These are phyloP conservation scores for Theobroma cacao DNA, from an alignment of 345 rosid genomes.

Conservation along the genomic window DNA sequence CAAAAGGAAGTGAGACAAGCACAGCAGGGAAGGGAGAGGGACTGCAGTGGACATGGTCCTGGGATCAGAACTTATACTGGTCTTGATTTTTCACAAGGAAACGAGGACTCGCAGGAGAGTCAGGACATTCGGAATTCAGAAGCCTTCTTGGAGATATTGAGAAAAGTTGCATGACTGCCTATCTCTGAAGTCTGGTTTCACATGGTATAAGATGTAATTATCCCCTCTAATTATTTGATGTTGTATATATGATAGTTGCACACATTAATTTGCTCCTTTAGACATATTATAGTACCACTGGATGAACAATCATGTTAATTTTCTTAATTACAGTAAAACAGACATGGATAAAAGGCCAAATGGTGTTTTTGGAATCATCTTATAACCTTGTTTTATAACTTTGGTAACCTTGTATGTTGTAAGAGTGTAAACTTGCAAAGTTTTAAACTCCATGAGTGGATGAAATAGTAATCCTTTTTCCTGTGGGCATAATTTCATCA, in stretches of 20 bases:
- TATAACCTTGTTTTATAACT: too few relatives aligned
- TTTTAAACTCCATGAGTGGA: too few relatives aligned
- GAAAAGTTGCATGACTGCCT: constrained; percentile 11
- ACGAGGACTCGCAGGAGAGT: constrained; percentile 44
- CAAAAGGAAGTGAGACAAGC: constrained; percentile 55
- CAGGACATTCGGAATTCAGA: constrained; percentile 30
- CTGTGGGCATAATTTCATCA: too few relatives aligned
- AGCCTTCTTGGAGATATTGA: constrained; percentile 31
- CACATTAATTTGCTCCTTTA: not conserved
- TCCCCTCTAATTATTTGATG: not conserved
- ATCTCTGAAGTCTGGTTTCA: not conserved
- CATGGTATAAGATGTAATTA: not conserved
- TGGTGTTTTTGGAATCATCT: too few relatives aligned
- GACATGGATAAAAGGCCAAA: too few relatives aligned
- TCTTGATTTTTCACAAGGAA: constrained; percentile 51
- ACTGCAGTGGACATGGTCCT: constrained; percentile 46
- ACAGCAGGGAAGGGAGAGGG: constrained; percentile 48
- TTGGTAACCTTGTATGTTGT: too few relatives aligned
- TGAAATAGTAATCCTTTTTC: too few relatives aligned
- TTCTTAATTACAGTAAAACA: too few relatives aligned
- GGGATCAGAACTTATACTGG: constrained; percentile 46
- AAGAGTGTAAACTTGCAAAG: too few relatives aligned
- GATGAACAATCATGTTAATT: too few relatives aligned
- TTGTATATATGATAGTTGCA: not conserved
- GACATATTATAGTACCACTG: not conserved